Conservation (phyloP, 2,329 filamentous ascomycete species). For the Ilyonectria destructans region DNA sequence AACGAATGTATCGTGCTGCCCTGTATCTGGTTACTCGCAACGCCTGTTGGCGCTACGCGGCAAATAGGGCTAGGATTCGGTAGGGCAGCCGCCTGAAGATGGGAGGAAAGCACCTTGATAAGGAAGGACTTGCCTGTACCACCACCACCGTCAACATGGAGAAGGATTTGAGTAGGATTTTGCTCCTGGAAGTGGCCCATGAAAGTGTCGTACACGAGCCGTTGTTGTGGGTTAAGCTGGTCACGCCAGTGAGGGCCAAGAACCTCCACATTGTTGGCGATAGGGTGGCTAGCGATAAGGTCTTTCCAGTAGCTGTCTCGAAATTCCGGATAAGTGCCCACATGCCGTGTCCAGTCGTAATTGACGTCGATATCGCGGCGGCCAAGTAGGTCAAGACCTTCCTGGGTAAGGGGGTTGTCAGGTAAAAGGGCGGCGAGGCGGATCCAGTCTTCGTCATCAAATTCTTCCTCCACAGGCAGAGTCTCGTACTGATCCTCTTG, state of each 20-base stretch:
- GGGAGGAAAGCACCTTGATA: background rate
- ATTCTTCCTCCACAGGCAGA: background rate
- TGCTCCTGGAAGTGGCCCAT: background rate
- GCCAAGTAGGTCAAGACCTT: background rate
- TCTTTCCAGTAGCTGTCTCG: background rate
- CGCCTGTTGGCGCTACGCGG: background rate
- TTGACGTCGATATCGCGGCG: background rate
- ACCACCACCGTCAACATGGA: background rate
- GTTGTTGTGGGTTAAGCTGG: background rate
- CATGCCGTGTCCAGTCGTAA: background rate
- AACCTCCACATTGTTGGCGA: background rate
- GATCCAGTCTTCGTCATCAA: background rate
- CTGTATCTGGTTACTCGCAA: background rate
- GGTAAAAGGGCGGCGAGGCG: background rate
- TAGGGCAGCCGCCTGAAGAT: background rate
- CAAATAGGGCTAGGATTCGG: background rate
- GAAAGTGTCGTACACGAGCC: background rate
- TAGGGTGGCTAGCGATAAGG: background rate
- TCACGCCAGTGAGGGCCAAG: background rate
- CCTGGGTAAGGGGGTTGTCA: background rate
- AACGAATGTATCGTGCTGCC: background rate
- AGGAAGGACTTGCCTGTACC: background rate
- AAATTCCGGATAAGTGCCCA: background rate
- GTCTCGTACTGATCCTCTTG: background rate
- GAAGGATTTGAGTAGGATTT: background rate